These are phyloP conservation scores for Phlebiopsis gigantea DNA, from an alignment of 768 basidiomycete genomes.

Conservation along the genomic window DNA sequence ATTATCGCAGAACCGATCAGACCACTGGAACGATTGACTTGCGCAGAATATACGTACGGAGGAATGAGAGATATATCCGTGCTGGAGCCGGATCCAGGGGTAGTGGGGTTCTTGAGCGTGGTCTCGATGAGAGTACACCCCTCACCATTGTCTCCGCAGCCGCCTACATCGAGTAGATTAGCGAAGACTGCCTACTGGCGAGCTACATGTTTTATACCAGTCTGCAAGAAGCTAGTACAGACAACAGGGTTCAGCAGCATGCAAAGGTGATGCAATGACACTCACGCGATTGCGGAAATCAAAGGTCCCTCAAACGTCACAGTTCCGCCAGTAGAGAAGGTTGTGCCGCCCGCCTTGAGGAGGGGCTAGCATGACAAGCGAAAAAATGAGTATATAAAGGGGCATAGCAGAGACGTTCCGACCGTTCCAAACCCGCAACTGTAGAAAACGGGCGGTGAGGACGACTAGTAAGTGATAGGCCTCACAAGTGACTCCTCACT, in stretches of 20 bases:
- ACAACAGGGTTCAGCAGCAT: not conserved
- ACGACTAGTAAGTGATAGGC: slow-evolving; percentile 6
- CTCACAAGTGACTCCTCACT: no score
- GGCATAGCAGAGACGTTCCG: no score
- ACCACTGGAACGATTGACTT: no score
- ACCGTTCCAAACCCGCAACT: not conserved
- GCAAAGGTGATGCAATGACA: not conserved
- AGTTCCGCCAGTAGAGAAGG: slow-evolving; percentile 31
- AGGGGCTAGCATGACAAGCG: slow-evolving; percentile 26
- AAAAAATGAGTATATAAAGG: not conserved
- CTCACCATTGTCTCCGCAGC: slow-evolving; percentile 35
- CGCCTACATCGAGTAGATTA: slow-evolving; percentile 17
- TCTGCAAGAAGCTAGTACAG: slow-evolving; percentile 1
- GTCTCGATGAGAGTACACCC: slow-evolving; percentile 34
- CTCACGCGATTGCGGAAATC: slow-evolving; percentile 39
- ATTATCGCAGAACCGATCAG: not conserved
- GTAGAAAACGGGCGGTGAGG: not conserved
- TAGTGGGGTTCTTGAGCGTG: slow-evolving; percentile 30
- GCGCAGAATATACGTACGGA: slow-evolving; percentile 37
- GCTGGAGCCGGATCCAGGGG: slow-evolving; percentile 29
- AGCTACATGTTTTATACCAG: not conserved
- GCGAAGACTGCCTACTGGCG: not conserved
- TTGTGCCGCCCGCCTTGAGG: slow-evolving; percentile 33
- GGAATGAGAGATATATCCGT: slow-evolving; percentile 36
- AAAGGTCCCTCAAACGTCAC: slow-evolving; percentile 29